These are phyloP conservation scores for Fraxinus latifolia DNA, from an alignment of 305 asterid species.

Conservation along the genomic window DNA sequence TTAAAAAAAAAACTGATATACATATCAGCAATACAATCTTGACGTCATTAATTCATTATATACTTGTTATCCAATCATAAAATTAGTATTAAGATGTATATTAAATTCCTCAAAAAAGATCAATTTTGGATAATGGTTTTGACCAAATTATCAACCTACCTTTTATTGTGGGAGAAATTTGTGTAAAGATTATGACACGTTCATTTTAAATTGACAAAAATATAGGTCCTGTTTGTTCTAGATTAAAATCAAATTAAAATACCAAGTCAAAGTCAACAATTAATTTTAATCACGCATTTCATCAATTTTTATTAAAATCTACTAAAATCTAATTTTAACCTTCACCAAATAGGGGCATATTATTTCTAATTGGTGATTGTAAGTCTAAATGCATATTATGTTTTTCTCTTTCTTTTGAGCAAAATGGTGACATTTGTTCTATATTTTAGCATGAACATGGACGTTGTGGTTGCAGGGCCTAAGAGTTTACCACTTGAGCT, in stretches of 20 bases:
- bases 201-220: slow-evolving; percentile 5
- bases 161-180: not conserved
- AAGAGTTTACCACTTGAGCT: not conserved
- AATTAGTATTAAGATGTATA: not conserved
- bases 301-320: too few relatives aligned
- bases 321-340: too few relatives aligned
- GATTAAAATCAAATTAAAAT: too few relatives aligned
- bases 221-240: not conserved
- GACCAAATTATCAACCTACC: not conserved
- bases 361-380: not conserved
- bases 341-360: not conserved
- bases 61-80: not conserved
- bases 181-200: not conserved
- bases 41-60: not conserved
- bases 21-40: not conserved
- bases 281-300: too few relatives aligned
- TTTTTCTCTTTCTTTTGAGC: not conserved
- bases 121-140: not conserved
- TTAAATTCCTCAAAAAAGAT: not conserved
- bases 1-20: not conserved
- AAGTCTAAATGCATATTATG: not conserved
- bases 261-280: too few relatives aligned
- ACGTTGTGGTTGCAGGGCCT: slow-evolving; percentile 1
- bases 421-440: not conserved
- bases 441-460: not conserved